Base-by-base conservation (phyloP, 805 yeast genomes). In the Candida oleophila region DNA sequence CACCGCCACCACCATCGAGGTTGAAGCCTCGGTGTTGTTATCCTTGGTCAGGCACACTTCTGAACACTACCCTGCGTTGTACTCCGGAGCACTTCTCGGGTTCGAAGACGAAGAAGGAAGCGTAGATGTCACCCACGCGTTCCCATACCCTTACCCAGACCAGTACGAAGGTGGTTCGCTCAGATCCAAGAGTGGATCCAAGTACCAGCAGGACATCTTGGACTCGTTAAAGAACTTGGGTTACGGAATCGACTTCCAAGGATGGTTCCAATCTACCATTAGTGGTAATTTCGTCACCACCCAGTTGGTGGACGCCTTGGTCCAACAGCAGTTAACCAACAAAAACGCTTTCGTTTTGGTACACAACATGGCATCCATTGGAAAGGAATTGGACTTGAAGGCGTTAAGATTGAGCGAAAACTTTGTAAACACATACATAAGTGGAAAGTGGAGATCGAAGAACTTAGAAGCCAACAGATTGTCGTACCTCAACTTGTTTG, bases 191-290 rank as follows among this genome's bases (percentile, higher is more conserved):
- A 74, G 82, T 54, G 87, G 89, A 49, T 69, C 71, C 48, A 80
- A 77, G 61, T 89, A 82, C 69, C 90, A 85, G 62, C 78, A 77
- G 43, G 89, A 85, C 41, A 73, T 86, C 57, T 71, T 85, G 53
- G 77, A 80, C 38, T 78, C 80, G 49, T 76, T 88, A 52, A 79
- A 74, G 57, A 76, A 74, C 46, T 78, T 82, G 50, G 84, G 85
- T 42, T 73, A 80, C 49, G 91, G 90, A 40, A 74, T 81, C 38
- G 87, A 83, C 60, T 75, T 83, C 49, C 78, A 83, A 52, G 96
- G 96, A 30, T 89, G 91, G 89, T 89, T 87, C 69, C 80, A 87
- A 60, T 74, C 85, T 38, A 76, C 89, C 22, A 69, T 73, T 43
- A 77, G 86, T 35, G 94, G 94, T 40, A 82, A 82, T 61, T 83